Base-by-base conservation (phyloP, 2,329 filamentous ascomycete species). In the Chrysoporthe deuterocubensis region DNA sequence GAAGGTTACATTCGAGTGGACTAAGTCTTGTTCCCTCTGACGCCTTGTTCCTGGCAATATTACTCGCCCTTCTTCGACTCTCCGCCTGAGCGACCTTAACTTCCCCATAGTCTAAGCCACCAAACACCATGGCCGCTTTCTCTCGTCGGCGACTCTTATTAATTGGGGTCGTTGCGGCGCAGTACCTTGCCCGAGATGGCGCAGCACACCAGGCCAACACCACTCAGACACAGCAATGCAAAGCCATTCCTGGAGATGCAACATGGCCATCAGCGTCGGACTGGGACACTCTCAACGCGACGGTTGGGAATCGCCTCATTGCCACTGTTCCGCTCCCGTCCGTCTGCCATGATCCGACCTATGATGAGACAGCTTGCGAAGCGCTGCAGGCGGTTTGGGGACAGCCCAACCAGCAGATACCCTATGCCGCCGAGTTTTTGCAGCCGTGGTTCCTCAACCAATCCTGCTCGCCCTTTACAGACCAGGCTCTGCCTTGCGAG, bases 221-320 rank as follows among this genome's bases (percentile, higher is more conserved):
- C n/a, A 21, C 48, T 14, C 48, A 52, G n/a, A 21, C 57, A 42
- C 21, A 52, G 48, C 48, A 52, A 21, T 69, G 67, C 54, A 63
- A 34, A 50, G 2, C 18, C 43, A 68, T 69, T 18, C 86, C 87
- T 0, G 81, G 80, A 7, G 84, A 88, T 65, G 26, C 70, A 1
- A 83, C 81, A 73, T 90, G 88, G 88, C 87, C 87, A 0, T 76
- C 76, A 0, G 26, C 69, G 0, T 56, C 71, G 1, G 75, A 75
- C 8, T 90, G 87, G 87, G 71, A 75, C 7, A 60, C 68, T 0
- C 80, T 90, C 62, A 89, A 90, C 72, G 54, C 73, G n/a, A 83
- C 85, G 0, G 76, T 89, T 1, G 75, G 76, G 14, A 87, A 87
- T 1, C 78, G 76, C 8, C 76, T 89, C 32, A 78, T 89, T 34